These are phyloP conservation scores for Akanthomyces lecanii DNA, from an alignment of 2,329 filamentous ascomycete species.

Conservation along the genomic window DNA sequence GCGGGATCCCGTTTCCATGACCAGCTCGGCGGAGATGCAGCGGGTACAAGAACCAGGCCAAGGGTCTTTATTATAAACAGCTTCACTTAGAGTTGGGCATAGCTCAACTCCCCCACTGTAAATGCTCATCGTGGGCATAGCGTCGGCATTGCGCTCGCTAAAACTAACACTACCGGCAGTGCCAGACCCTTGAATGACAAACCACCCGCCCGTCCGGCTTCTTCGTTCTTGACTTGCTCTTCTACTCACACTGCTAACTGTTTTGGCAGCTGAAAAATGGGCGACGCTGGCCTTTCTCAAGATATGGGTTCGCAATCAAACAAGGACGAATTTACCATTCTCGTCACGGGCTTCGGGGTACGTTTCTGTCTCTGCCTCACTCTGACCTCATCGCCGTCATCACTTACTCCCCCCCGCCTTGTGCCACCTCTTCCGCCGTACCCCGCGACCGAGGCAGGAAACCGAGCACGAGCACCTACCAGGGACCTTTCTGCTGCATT, in stretches of 20 bases:
- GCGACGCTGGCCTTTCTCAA: conserved; percentile 1
- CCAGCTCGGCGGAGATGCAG: neutral
- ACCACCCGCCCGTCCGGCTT: neutral
- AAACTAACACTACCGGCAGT: neutral
- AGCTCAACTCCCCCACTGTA: neutral
- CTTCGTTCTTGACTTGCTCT: neutral
- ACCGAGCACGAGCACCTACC: neutral
- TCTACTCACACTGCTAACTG: neutral
- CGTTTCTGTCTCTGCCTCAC: conserved; percentile 24
- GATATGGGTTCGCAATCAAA: conserved; percentile 33
- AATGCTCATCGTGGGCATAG: neutral
- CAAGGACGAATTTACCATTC: conserved; percentile 50
- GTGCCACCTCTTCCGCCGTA: neutral
- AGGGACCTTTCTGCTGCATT: neutral
- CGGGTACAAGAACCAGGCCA: neutral
- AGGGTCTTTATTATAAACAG: too few relatives aligned
- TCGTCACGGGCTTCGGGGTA: conserved; percentile 61
- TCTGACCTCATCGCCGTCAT: neutral
- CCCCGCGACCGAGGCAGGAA: conserved; percentile 3
- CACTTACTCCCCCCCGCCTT: neutral
- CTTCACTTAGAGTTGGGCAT: too few relatives aligned
- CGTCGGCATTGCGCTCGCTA: neutral
- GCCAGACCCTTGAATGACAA: neutral
- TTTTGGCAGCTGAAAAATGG: neutral
- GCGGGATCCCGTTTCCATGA: conserved; percentile 8